Percentiles rank a stretch among this genome's conserved stretches.
phyloP scores from a whole-genome alignment of 768 basidiomycete genomes.

The Russula lepida region DNA sequence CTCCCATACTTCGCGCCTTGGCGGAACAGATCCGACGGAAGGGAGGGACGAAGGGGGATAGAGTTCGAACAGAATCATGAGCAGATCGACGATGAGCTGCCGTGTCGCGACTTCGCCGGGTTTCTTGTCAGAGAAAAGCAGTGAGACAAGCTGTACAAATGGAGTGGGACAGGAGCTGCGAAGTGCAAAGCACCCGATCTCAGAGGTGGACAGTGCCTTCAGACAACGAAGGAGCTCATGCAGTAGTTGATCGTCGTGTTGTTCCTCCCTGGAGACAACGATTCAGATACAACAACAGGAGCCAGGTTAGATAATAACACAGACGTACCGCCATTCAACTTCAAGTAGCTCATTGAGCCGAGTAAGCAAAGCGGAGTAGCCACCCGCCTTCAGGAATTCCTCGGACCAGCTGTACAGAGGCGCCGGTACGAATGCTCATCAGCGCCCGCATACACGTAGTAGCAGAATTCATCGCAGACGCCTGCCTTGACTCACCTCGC shows the following conservation, averaged over 20 bases:
- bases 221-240: conserved; percentile 90
- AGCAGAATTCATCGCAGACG: not conserved
- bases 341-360: conserved; percentile 86
- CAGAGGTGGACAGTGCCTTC: conserved; percentile 86
- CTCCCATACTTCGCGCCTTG: conserved; percentile 22
- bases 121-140: conserved; percentile 96
- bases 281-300: not conserved
- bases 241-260: conserved; percentile 92
- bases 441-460: not conserved
- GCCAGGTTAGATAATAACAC: not conserved
- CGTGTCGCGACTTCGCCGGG: conserved; percentile 89
- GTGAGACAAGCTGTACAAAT: conserved; percentile 70
- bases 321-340: conserved; percentile 86
- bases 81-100: conserved; percentile 82
- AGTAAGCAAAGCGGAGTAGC: conserved; percentile 77
- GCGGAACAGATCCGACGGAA: conserved; percentile 31
- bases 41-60: conserved; percentile 70
- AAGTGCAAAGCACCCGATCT: conserved; percentile 83
- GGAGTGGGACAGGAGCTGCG: conserved; percentile 86
- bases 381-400: conserved; percentile 73
- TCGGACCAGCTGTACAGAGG: conserved; percentile 69
- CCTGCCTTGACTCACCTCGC: conserved; percentile 47
- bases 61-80: conserved; percentile 81
- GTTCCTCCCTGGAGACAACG: conserved; percentile 68
- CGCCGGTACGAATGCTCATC: not conserved